These are phyloP conservation scores for Podospora pseudopauciseta DNA, from an alignment of 495 filamentous ascomycete species.

Conservation along the genomic window DNA sequence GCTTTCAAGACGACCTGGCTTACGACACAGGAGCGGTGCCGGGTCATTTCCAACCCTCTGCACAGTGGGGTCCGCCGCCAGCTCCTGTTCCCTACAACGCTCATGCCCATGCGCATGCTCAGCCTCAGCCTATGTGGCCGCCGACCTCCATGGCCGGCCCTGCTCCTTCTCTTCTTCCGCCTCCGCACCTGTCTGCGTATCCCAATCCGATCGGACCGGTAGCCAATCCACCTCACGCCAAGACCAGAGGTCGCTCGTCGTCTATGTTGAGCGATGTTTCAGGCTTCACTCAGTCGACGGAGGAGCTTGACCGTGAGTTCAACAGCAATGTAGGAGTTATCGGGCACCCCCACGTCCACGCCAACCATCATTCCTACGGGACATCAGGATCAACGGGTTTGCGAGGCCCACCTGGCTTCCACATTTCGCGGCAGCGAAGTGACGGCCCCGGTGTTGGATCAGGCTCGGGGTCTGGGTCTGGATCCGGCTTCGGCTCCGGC, in stretches of 20 bases:
- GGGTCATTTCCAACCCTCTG: constrained; percentile 22
- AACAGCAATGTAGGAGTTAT: constrained; percentile 8
- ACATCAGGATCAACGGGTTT: constrained; percentile 16
- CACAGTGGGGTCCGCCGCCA: constrained; percentile 20
- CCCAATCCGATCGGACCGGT: constrained; percentile 22
- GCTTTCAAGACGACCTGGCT: constrained; percentile 32
- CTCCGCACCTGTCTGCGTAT: constrained; percentile 22
- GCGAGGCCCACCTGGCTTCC: constrained; percentile 34
- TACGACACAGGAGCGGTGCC: constrained; percentile 11
- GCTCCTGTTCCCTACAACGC: constrained; percentile 13
- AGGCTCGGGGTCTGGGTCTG: constrained; percentile 27
- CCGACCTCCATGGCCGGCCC: constrained; percentile 24
- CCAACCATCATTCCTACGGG: constrained; percentile 3
- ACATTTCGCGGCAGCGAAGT: constrained; percentile 22
- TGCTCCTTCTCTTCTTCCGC: constrained; percentile 21
- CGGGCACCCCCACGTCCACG: constrained; percentile 9
- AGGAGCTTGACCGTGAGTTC: constrained; percentile 31
- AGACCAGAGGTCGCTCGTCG: constrained; percentile 55
- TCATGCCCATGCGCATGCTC: neutral
- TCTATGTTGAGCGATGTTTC: constrained; percentile 66
- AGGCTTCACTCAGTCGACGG: constrained; percentile 60
- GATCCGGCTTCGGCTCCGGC: constrained; percentile 26
- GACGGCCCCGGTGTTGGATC: constrained; percentile 24
- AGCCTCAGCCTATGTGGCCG: constrained; percentile 28
- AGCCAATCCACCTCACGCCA: constrained; percentile 25